phyloP scores from a whole-genome alignment of 306 rosid species.

The Citrullus mucosospermus region DNA sequence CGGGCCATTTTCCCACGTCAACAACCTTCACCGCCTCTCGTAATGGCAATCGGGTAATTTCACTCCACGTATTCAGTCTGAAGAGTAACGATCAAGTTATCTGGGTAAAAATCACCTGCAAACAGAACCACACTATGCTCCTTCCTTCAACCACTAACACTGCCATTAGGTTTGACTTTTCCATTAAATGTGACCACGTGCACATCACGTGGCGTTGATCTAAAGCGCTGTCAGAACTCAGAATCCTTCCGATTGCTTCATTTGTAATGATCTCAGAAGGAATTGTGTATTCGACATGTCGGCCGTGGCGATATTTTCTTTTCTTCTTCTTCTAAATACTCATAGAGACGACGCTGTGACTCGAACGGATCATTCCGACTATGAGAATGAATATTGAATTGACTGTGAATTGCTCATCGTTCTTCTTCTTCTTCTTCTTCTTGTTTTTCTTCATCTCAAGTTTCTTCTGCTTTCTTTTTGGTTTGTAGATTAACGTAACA shows the following conservation, averaged over 20 bases:
- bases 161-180: background rate
- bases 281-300: background rate
- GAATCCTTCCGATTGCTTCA: background rate
- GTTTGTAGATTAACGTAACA: conserved; percentile 7
- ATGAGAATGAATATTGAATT: background rate
- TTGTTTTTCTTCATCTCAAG: background rate
- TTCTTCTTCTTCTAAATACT: background rate
- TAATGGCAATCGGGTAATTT: background rate
- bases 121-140: background rate
- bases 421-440: background rate
- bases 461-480: background rate
- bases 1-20: background rate
- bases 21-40: background rate
- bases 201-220: background rate
- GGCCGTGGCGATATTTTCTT: background rate
- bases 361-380: background rate
- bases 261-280: background rate
- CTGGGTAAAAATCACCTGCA: background rate
- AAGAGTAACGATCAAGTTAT: background rate
- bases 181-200: background rate
- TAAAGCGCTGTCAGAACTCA: background rate
- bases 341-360: background rate
- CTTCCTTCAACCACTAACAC: background rate
- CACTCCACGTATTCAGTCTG: background rate
- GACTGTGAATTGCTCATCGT: background rate